Conservation (phyloP, 75 land plant species). For the Selaginella tamariscina region DNA sequence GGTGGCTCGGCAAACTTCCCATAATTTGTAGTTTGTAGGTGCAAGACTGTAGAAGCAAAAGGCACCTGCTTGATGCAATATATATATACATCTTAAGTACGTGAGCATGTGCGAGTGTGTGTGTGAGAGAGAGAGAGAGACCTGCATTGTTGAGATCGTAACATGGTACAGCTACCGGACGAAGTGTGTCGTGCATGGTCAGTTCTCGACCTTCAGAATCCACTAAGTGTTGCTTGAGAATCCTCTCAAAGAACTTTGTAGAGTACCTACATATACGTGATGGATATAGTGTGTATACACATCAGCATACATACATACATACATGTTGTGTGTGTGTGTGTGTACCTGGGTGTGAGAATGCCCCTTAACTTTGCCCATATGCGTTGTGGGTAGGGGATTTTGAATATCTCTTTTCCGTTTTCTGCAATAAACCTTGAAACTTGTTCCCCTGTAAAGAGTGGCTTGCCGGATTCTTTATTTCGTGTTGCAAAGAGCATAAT, state of each 20-base stretch:
- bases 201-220: slow-evolving; percentile 42
- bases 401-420: slow-evolving; percentile 33
- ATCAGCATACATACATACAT: too few species aligned
- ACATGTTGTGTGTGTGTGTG: too few species aligned
- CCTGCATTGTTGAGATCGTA: slow-evolving; percentile 66
- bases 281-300: too few species aligned
- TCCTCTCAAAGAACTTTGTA: slow-evolving; percentile 31
- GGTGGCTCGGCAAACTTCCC: slow-evolving; percentile 81
- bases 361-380: slow-evolving; percentile 29
- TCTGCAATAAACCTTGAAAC: slow-evolving; percentile 31
- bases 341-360: slow-evolving; percentile 23
- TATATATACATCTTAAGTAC: too few species aligned
- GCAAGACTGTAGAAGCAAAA: not conserved
- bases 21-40: slow-evolving; percentile 50
- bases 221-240: slow-evolving; percentile 36
- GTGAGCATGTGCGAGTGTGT: too few species aligned
- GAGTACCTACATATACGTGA: too few species aligned
- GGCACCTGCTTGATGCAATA: too few species aligned
- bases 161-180: slow-evolving; percentile 81
- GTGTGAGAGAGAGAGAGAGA: slow-evolving; percentile 55
- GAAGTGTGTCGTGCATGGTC: slow-evolving; percentile 58
- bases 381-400: slow-evolving; percentile 1
- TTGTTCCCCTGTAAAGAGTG: slow-evolving; percentile 39
- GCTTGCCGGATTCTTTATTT: slow-evolving; percentile 32
- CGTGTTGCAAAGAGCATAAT: slow-evolving; percentile 48